Evolutionary conservation across 176 grass and related monocot species (phyloP), one percentile per base, ranked within the genome.

Genomic region (Bonia amplexicaulis): DNA sequence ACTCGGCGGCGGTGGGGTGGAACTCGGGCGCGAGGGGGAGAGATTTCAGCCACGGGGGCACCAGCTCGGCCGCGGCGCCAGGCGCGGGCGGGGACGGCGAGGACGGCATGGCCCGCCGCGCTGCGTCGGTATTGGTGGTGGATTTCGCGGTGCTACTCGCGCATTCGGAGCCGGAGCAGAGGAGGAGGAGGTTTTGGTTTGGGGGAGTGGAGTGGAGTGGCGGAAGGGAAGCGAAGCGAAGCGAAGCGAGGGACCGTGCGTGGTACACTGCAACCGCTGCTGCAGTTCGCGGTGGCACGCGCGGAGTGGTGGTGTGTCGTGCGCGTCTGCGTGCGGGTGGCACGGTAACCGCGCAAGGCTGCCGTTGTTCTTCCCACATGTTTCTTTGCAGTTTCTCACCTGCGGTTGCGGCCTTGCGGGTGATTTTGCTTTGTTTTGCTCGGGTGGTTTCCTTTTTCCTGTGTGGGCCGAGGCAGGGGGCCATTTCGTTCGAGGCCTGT

Each of bases 1-100:
- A 99, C 84, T 99, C 96, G 12, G 84, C 81, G 37, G 51, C 73
- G 5, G 90, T 95, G 42, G 96, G 96, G 80, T 59, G 93, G 90
- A 92, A 96, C 90, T 96, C 96, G 29, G 96, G 96, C 35, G 96
- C 96, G 25, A 89, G n/a, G 10, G 96, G 93, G 20, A 99, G 84
- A 40, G 96, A 77, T 61, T 70, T 89, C 12, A 99, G 93, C 96
- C 96, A 99, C 20, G 59, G 73, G 3, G 91, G 91, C 64, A 88
- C 91, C 65, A 25, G 19, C 12, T 90, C 89, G n/a, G 58, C 75
- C 12, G 57, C 6, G 41, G 27, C 5, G 9, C 66, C 52, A 14
- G 20, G 68, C 5, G 66, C 7, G 13, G 81, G 75, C 10, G 55
- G 66, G 22, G 47, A 2, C 52, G 74, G 22, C 19, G 85, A 80